Evolutionary conservation across 2,329 filamentous ascomycete genomes (phyloP), one percentile per base, ranked within the genome.

Genomic region (Fusarium protoensiforme): DNA sequence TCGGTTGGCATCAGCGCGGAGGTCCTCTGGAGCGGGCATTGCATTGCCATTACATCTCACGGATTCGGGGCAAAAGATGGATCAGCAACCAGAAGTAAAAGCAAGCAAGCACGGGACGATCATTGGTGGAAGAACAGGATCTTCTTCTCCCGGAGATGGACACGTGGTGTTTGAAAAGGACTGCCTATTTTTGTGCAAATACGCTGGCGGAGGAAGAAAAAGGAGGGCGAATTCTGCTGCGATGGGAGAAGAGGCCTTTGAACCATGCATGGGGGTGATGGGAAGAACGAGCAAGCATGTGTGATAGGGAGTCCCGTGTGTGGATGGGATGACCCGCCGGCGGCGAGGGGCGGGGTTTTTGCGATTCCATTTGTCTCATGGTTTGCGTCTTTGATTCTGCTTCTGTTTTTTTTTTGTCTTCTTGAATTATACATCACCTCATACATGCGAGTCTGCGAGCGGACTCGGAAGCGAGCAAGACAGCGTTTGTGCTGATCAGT

Each of bases 371-470:
- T 78, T 81, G 75, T 79, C 70, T 76, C 67, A 68, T 69, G 70
- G 70, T 77, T 77, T 73, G 65, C 75, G 67, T 73, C 65, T 75
- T 73, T 72, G 61, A 70, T 71, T 74, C 69, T 76, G 69, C 64
- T 74, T 77, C 67, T 75, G 46, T 51, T 74, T 69, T 64, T 78
- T 76, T 75, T 75, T 73, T 73, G n/a, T n/a, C 69, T 68, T 78
- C 62, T 78, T 78, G 76, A 78, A 77, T 80, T 80, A 80, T 80
- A 80, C 75, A 81, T 78, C 69, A 79, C 46, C 68, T 77, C 76
- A 78, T 78, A 79, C 78, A 77, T 74, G 68, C 64, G 75, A 75
- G 78, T 77, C 79, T 80, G 80, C 78, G 68, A 80, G 77, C 79
- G 78, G 80, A 77, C 75, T 80, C 67, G 35, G 29, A 71, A 72